Percentiles rank a stretch among this genome's conserved stretches.
Conservation (phyloP, 2,329 filamentous ascomycete genomes). For the Tolypocladium ophioglossoides region DNA sequence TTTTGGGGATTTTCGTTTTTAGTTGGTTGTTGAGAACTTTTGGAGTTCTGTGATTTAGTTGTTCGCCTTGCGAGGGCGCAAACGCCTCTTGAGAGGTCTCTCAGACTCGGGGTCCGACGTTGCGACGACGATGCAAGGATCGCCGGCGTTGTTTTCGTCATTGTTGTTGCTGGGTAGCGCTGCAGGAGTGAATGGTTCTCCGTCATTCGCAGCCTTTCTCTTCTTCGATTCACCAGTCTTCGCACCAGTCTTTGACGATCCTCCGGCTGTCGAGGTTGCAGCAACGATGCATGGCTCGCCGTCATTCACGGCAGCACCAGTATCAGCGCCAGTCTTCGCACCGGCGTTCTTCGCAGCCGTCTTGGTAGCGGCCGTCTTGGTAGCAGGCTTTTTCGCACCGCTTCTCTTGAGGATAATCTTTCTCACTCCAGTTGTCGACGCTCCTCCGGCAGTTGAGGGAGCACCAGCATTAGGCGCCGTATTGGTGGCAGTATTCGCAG, state of each 20-base stretch:
- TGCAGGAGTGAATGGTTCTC: neutral
- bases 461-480: neutral
- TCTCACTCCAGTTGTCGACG: neutral
- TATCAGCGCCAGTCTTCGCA: neutral
- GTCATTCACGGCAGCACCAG: neutral
- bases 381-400: neutral
- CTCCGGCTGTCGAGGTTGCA: neutral
- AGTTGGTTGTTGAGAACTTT: too few species aligned
- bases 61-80: slow-evolving; percentile 2
- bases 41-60: neutral
- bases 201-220: neutral
- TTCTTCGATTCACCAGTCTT: neutral
- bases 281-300: neutral
- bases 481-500: slow-evolving; percentile 3
- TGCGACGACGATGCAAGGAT: neutral
- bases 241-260: neutral
- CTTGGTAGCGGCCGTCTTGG: neutral
- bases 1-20: neutral
- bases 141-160: neutral
- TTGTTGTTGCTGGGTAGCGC: neutral
- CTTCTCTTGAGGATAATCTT: neutral
- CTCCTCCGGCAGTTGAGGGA: neutral
- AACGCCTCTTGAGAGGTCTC: slow-evolving; percentile 1
- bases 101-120: neutral
- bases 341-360: too few species aligned